Percentiles rank a stretch among this genome's conserved stretches.
Conservation (phyloP, 768 basidiomycete genomes). For the Pleurotus sapidus region DNA sequence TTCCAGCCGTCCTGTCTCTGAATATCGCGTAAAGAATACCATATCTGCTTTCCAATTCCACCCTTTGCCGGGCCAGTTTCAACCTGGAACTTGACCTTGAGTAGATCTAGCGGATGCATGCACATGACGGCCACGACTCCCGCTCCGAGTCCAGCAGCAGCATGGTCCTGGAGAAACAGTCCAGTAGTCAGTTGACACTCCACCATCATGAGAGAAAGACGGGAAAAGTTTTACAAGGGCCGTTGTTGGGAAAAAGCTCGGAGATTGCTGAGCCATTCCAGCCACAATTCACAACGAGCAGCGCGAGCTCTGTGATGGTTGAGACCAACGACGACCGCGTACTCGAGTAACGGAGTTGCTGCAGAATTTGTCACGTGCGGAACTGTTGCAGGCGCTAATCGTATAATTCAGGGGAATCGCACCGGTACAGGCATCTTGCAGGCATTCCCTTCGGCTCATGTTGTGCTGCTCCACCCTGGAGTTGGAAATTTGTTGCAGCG, state of each 20-base stretch:
- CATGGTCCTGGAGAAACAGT: conserved; percentile 72
- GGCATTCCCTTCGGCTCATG: too few relatives aligned
- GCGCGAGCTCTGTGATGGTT: background rate
- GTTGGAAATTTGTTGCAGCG: too few relatives aligned
- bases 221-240: conserved; percentile 35
- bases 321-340: background rate
- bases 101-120: conserved; percentile 96
- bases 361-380: too few relatives aligned
- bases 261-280: conserved; percentile 38
- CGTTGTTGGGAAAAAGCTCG: conserved; percentile 51
- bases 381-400: too few relatives aligned
- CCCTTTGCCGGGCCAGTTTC: conserved; percentile 62
- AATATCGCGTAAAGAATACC: conserved; percentile 70
- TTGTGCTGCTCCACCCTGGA: too few relatives aligned
- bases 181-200: background rate
- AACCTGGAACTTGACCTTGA: conserved; percentile 94
- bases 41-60: conserved; percentile 72
- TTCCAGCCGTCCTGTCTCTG: conserved; percentile 71
- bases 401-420: too few relatives aligned
- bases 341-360: too few relatives aligned
- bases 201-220: background rate
- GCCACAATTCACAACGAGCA: conserved; percentile 8
- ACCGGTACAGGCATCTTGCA: too few relatives aligned
- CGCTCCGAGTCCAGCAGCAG: conserved; percentile 88
- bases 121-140: conserved; percentile 90